Evolutionary conservation across 108 stramenopile species (phyloP).

Genomic region (Craspedostauros australis): DNA sequence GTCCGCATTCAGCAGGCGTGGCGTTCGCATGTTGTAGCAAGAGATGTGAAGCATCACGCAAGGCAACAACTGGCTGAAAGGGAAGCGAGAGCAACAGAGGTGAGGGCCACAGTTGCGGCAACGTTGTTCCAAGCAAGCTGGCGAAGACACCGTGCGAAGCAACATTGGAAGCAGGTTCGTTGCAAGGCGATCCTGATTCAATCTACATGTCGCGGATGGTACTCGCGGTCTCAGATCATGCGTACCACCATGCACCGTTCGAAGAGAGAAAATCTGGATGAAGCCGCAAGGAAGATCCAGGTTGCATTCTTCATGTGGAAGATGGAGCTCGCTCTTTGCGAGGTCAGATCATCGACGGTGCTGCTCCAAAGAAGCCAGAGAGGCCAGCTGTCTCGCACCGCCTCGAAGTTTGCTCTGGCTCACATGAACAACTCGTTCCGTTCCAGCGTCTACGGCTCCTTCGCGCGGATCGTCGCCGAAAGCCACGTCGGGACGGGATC

Average conservation of each 20-base stretch:
- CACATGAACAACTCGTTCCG: slow-evolving; percentile 16
- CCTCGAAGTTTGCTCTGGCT: slow-evolving; percentile 10
- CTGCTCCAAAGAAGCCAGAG: slow-evolving; percentile 17
- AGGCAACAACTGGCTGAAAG: neutral
- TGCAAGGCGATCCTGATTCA: slow-evolving; percentile 1
- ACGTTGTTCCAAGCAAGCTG: neutral
- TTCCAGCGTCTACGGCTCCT: neutral
- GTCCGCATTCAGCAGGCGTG: too few species aligned
- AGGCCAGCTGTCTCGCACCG: slow-evolving; percentile 19
- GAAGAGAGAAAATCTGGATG: neutral
- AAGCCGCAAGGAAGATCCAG: slow-evolving; percentile 18
- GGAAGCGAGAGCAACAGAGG: neutral
- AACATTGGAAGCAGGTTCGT: neutral
- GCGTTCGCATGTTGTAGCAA: too few species aligned
- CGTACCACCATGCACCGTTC: slow-evolving; percentile 1
- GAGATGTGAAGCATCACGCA: too few species aligned
- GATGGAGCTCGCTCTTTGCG: slow-evolving; percentile 5
- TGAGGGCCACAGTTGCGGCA: neutral
- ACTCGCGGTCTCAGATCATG: neutral
- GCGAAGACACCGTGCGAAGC: neutral
- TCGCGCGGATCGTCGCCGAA: slow-evolving; percentile 2
- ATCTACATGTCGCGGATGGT: slow-evolving; percentile 4
- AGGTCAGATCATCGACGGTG: slow-evolving; percentile 18
- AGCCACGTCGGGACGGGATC: neutral
- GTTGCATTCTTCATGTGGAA: slow-evolving; percentile 16